phyloP scores from a whole-genome alignment of 202 grass and related monocot species.

The Bolboschoenoplectus hybrid region DNA sequence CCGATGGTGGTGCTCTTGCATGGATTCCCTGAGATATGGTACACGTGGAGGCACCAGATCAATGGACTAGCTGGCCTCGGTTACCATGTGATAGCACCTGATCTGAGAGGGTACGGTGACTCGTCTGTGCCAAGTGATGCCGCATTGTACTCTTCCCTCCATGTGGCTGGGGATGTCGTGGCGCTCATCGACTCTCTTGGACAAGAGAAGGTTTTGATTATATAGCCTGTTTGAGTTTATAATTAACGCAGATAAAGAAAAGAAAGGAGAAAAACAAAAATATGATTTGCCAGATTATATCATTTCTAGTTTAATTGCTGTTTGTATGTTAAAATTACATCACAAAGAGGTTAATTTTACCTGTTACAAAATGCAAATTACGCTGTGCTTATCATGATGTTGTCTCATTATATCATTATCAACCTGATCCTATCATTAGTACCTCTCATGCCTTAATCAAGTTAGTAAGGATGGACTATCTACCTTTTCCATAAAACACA shows the following conservation, averaged over 20 bases:
- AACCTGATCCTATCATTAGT: too few relatives aligned
- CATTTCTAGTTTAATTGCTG: not conserved
- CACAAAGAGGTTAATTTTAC: too few relatives aligned
- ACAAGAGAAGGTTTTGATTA: conserved; percentile 33
- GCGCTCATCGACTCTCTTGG: conserved; percentile 49
- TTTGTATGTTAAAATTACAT: too few relatives aligned
- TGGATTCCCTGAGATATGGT: conserved; percentile 42
- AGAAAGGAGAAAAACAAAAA: not conserved
- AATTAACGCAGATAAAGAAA: not conserved
- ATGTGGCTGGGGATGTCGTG: conserved; percentile 56
- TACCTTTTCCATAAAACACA: not conserved
- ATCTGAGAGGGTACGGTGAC: conserved; percentile 59
- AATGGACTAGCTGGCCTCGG: conserved; percentile 45
- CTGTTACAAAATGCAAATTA: too few relatives aligned
- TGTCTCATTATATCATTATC: too few relatives aligned
- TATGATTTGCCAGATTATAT: not conserved
- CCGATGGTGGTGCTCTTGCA: conserved; percentile 37
- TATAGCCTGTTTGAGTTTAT: not conserved
- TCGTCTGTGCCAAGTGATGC: conserved; percentile 29
- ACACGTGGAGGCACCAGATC: conserved; percentile 44
- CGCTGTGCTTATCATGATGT: too few relatives aligned
- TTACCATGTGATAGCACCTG: conserved; percentile 56
- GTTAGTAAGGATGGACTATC: not conserved
- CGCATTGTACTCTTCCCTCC: conserved; percentile 44
- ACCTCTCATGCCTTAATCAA: too few relatives aligned